Percentiles rank a stretch among this genome's conserved stretches.
phyloP scores from a whole-genome alignment of 2,329 filamentous ascomycete genomes.

The Metarhizium guizhouense region DNA sequence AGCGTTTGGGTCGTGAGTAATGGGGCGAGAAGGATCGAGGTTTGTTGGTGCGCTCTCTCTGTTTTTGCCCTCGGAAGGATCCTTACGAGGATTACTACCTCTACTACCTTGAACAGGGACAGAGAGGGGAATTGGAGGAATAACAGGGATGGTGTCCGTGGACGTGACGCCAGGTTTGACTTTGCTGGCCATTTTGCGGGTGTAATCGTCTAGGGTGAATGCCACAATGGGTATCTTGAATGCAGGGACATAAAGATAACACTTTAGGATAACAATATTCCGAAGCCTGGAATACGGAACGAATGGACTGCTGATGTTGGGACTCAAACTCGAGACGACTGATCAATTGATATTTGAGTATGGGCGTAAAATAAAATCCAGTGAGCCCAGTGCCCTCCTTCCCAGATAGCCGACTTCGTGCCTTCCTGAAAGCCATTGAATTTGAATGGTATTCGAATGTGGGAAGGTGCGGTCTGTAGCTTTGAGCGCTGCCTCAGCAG shows the following conservation, averaged over 20 bases:
- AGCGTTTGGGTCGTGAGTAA: slow-evolving; percentile 6
- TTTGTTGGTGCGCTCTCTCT: background rate
- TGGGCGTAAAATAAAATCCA: background rate
- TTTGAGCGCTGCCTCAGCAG: background rate
- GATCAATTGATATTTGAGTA: background rate
- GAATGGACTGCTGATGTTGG: background rate
- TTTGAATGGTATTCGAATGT: background rate
- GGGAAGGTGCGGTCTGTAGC: background rate
- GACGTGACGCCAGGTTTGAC: background rate
- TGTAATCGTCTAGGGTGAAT: background rate
- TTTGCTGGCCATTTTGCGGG: slow-evolving; percentile 7
- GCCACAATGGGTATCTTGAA: background rate
- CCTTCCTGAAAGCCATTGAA: background rate
- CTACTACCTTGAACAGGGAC: background rate
- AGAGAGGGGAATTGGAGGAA: slow-evolving; percentile 7
- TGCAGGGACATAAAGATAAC: background rate
- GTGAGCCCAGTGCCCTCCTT: too few species aligned
- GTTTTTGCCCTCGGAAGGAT: background rate
- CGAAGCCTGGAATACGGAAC: background rate
- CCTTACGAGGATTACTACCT: background rate
- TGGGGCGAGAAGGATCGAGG: background rate
- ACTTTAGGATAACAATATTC: background rate
- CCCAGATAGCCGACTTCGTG: background rate
- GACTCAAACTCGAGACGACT: background rate
- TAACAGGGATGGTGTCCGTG: slow-evolving; percentile 3